Evolutionary conservation across 208 protist genomes (phyloP), one percentile per base, ranked within the genome.

Genomic region (Wallacemonas sp.): DNA sequence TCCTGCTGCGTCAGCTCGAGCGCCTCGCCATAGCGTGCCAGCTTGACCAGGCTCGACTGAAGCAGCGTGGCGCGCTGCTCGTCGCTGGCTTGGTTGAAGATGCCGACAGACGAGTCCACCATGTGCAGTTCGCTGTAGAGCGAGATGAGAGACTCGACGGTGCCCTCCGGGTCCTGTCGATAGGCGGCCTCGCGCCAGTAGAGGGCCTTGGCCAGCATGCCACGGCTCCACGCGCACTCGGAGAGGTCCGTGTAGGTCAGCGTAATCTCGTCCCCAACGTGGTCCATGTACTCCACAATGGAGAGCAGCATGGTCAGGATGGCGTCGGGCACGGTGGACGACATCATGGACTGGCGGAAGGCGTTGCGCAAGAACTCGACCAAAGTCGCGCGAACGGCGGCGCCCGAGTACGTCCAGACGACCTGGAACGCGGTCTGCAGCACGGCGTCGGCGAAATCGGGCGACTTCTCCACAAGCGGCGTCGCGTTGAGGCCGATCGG

Each of bases 231-330:
- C 29, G 91, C 91, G 28, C 86, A 92, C 49, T 91, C 84, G 54
- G 79, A 91, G 7, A 96, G 65, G 61, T 87, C 77, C 26, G 62
- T 78, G 45, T 79, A 80, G 5, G 79, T 76, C 42, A 96, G 75
- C 23, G 82, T 78, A 12, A 96, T 74, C 18, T 79, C 71, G 49
- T 89, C 79, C 3, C 87, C 91, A 25, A 87, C 79, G 68, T 89
- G 84, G 49, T 96, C 86, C 91, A 96, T 96, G 68, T 92, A 91
- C 65, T 96, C 91, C 5, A 89, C 81, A 32, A 94, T 74, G 25
- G 77, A 75, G 18, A 96, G 84, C 26, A 96, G 44, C 44, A 66
- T 70, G 14, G 76, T 74, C 16, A 96, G 63, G 1, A 96, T 75
- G 46, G 92, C 84, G 57, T 90, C 91, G 2, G 91, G 87, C 1